Percentiles rank a stretch among this genome's conserved stretches.
phyloP scores from a whole-genome alignment of 2,329 filamentous ascomycete species.

The Botrytis cinerea region DNA sequence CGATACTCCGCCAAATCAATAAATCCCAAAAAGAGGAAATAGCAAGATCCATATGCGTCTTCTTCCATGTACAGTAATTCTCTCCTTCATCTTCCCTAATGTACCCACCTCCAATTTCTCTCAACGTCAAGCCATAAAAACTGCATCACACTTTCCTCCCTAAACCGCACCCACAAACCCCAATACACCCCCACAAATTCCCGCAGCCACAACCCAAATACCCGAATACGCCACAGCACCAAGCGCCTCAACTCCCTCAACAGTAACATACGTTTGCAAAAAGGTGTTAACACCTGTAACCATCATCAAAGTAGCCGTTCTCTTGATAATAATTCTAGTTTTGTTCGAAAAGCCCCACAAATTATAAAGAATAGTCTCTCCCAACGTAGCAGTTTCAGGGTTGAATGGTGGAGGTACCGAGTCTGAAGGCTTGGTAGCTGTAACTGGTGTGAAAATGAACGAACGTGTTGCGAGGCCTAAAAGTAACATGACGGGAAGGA shows the following conservation, averaged over 20 bases:
- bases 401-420: slow-evolving; percentile 59
- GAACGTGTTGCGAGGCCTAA: slow-evolving; percentile 71
- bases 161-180: slow-evolving; percentile 54
- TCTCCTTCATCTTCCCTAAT: slow-evolving; percentile 1
- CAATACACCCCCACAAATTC: slow-evolving; percentile 58
- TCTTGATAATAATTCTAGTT: slow-evolving; percentile 63
- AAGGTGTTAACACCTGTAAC: slow-evolving; percentile 62
- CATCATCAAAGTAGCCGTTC: slow-evolving; percentile 61
- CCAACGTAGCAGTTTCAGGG: slow-evolving; percentile 63
- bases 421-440: slow-evolving; percentile 51
- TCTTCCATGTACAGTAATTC: slow-evolving; percentile 3
- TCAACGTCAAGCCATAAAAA: slow-evolving; percentile 3
- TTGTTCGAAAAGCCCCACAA: slow-evolving; percentile 67
- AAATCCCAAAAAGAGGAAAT: not conserved
- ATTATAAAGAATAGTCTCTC: slow-evolving; percentile 71
- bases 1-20: not conserved
- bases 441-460: slow-evolving; percentile 75
- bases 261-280: slow-evolving; percentile 63
- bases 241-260: slow-evolving; percentile 67
- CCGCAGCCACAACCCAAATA: slow-evolving; percentile 70
- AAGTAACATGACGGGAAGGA: slow-evolving; percentile 57
- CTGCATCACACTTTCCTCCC: slow-evolving; percentile 1
- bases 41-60: not conserved
- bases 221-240: slow-evolving; percentile 74
- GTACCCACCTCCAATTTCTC: slow-evolving; percentile 1